Evolutionary conservation across 768 basidiomycete species (phyloP).

Genomic region (Psilocybe azurescens): DNA sequence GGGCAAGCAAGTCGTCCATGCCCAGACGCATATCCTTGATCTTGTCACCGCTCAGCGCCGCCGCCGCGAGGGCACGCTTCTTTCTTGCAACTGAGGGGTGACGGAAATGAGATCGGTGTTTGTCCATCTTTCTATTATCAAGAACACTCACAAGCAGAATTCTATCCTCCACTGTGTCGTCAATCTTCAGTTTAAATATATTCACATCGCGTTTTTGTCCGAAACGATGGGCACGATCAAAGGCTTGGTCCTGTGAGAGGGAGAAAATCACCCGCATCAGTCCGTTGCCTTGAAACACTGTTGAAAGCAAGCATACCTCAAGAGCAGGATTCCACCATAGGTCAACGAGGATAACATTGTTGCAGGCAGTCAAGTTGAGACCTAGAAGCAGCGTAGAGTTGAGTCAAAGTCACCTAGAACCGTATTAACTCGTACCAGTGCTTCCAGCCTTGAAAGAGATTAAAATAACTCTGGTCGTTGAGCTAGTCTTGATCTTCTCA

Average conservation of each 20-base stretch:
- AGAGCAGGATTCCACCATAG: slow-evolving; percentile 96
- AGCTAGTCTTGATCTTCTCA: slow-evolving; percentile 68
- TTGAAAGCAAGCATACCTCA: slow-evolving; percentile 52
- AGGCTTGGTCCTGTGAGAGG: slow-evolving; percentile 79
- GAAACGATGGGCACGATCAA: slow-evolving; percentile 88
- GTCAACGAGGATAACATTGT: slow-evolving; percentile 92
- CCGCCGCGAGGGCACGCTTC: slow-evolving; percentile 84
- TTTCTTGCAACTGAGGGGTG: slow-evolving; percentile 76
- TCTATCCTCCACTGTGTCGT: slow-evolving; percentile 86
- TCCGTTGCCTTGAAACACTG: slow-evolving; percentile 12
- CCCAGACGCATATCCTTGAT: slow-evolving; percentile 84
- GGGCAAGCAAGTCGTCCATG: slow-evolving; percentile 83
- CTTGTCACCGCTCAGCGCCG: slow-evolving; percentile 88
- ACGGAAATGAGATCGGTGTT: slow-evolving; percentile 5
- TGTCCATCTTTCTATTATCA: background rate
- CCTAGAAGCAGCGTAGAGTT: slow-evolving; percentile 45
- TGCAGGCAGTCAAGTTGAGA: slow-evolving; percentile 90
- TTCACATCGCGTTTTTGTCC: slow-evolving; percentile 88
- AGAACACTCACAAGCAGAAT: slow-evolving; percentile 63
- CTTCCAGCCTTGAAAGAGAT: slow-evolving; percentile 97
- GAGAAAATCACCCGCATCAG: background rate
- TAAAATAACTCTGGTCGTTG: slow-evolving; percentile 73
- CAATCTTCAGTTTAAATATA: slow-evolving; percentile 89
- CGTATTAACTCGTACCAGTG: slow-evolving; percentile 60
- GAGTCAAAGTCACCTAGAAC: background rate